Conservation (phyloP, 352 stramenopile genomes). For the Pythium monospermum region DNA sequence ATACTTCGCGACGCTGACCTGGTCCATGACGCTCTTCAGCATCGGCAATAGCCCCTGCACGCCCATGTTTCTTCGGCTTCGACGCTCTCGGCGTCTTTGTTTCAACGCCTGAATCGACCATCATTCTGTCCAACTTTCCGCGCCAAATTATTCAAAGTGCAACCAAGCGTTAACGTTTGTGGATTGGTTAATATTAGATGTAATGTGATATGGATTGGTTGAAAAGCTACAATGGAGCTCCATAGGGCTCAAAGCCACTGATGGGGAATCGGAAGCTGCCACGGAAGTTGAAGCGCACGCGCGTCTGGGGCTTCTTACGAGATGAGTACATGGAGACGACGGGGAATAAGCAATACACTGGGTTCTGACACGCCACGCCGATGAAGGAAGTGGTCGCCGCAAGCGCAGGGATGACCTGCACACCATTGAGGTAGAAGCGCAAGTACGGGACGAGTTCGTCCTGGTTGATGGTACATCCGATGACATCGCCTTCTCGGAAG, state of each 20-base stretch:
- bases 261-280: conserved; percentile 66
- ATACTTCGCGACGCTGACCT: conserved; percentile 78
- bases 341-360: conserved; percentile 53
- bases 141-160: conserved; percentile 7
- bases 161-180: background rate
- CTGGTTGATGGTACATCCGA: conserved; percentile 76
- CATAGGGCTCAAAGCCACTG: conserved; percentile 64
- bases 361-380: conserved; percentile 48
- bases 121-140: conserved; percentile 15
- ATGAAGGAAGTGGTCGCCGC: background rate
- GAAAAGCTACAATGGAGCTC: conserved; percentile 35
- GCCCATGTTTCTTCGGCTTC: conserved; percentile 21
- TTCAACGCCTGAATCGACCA: conserved; percentile 17
- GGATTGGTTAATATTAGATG: conserved; percentile 8
- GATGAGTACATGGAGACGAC: conserved; percentile 78
- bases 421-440: conserved; percentile 73
- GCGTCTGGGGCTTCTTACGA: conserved; percentile 60
- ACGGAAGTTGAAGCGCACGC: conserved; percentile 75
- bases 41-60: conserved; percentile 37
- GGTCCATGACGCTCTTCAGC: conserved; percentile 73
- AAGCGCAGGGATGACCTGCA: conserved; percentile 48
- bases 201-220: conserved; percentile 13
- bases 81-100: conserved; percentile 2
- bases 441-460: conserved; percentile 56
- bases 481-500: conserved; percentile 61